phyloP scores from a whole-genome alignment of 371 early-diverging fungal genomes.

The Apophysomyces elegans region DNA sequence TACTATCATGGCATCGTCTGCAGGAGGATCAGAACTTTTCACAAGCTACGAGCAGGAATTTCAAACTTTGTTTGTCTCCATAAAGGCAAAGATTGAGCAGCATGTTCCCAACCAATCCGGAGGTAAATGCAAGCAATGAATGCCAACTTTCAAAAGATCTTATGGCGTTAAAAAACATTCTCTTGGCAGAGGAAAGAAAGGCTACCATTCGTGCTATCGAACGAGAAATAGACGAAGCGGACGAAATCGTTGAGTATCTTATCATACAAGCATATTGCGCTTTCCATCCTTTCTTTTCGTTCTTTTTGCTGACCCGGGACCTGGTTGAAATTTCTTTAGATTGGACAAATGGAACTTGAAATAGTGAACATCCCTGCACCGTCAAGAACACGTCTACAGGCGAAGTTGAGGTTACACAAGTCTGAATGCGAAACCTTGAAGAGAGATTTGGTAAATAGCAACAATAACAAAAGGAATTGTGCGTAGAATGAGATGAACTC shows the following conservation, averaged over 20 bases:
- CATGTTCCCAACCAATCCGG: slow-evolving; percentile 65
- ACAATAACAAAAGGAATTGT: not conserved
- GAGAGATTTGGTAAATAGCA: slow-evolving; percentile 66
- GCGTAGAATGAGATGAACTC: not conserved
- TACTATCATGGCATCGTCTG: slow-evolving; percentile 37
- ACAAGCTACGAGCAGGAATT: slow-evolving; percentile 89
- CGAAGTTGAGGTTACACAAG: slow-evolving; percentile 75
- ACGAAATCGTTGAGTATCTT: slow-evolving; percentile 75
- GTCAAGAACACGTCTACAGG: slow-evolving; percentile 69
- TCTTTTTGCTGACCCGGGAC: not conserved
- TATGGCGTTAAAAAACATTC: too few relatives aligned
- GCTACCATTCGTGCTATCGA: slow-evolving; percentile 74
- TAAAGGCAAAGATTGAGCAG: slow-evolving; percentile 63
- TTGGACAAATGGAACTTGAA: slow-evolving; percentile 94
- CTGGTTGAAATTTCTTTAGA: slow-evolving; percentile 43
- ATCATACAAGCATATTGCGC: not conserved
- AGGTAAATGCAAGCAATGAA: slow-evolving; percentile 36
- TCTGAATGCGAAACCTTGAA: slow-evolving; percentile 77
- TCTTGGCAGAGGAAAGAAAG: slow-evolving; percentile 69
- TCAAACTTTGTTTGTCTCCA: slow-evolving; percentile 62
- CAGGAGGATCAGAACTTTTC: slow-evolving; percentile 76
- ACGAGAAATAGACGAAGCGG: slow-evolving; percentile 90
- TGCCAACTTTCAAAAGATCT: too few relatives aligned
- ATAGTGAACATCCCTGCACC: slow-evolving; percentile 75
- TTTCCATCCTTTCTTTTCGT: not conserved